A percentile compares a stretch with the other conserved stretches of the same genome.
Evolutionary conservation across 2,329 filamentous ascomycete genomes (phyloP).

Genomic region (Parastagonospora avenae): DNA sequence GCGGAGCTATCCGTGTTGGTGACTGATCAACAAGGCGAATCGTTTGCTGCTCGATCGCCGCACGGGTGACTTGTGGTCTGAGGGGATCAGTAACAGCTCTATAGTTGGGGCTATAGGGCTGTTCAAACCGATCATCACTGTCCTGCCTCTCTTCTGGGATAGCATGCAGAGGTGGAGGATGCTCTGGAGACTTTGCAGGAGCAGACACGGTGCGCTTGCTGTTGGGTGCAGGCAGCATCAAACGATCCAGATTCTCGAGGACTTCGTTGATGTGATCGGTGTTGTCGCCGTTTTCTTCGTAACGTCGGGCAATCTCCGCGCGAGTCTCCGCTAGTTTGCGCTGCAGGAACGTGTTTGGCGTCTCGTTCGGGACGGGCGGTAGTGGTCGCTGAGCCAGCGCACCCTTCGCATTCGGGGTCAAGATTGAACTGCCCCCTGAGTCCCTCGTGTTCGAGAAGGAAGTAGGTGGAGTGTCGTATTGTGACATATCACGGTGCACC

Average conservation of each 20-base stretch:
- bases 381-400: constrained; percentile 50
- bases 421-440: constrained; percentile 36
- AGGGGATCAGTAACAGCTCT: constrained; percentile 53
- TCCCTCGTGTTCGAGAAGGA: constrained; percentile 50
- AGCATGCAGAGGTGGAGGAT: constrained; percentile 50
- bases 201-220: constrained; percentile 55
- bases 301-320: constrained; percentile 60
- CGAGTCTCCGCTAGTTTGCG: constrained; percentile 64
- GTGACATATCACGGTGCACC: constrained; percentile 31
- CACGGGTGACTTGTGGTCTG: constrained; percentile 32
- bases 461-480: constrained; percentile 59
- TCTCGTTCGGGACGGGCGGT: constrained; percentile 52
- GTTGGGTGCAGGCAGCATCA: constrained; percentile 54
- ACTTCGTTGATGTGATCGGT: constrained; percentile 63
- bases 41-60: constrained; percentile 48
- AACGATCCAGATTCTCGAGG: constrained; percentile 63
- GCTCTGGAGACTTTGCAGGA: constrained; percentile 40
- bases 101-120: constrained; percentile 32
- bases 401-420: constrained; percentile 32
- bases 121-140: constrained; percentile 37
- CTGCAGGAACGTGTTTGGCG: constrained; percentile 58
- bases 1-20: constrained; percentile 57
- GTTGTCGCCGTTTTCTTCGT: constrained; percentile 52
- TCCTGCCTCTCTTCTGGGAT: constrained; percentile 58
- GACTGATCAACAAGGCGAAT: constrained; percentile 63